Evolutionary conservation across 768 basidiomycete genomes (phyloP).

Genomic region (Phlebiopsis flavidoalba): DNA sequence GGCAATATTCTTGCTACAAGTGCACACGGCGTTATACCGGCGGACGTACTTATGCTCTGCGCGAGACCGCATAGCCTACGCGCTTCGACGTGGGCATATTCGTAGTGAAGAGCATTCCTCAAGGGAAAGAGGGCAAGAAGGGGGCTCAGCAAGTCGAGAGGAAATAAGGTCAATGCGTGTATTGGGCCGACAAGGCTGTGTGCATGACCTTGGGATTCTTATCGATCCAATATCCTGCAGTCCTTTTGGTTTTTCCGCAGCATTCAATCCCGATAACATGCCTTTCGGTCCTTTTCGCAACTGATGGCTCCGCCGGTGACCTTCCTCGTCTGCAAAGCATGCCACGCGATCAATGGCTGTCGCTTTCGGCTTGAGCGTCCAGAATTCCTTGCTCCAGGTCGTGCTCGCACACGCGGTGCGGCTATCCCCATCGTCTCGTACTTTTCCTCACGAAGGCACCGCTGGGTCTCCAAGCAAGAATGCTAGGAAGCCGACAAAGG

Average conservation of each 20-base stretch:
- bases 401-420: constrained; percentile 49
- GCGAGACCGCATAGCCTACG: constrained; percentile 62
- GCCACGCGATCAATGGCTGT: constrained; percentile 72
- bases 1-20: constrained; percentile 71
- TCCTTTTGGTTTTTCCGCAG: constrained; percentile 72
- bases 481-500: constrained; percentile 29
- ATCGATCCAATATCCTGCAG: constrained; percentile 53
- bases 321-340: constrained; percentile 70
- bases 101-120: constrained; percentile 76
- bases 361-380: constrained; percentile 45
- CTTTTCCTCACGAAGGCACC: constrained; percentile 42
- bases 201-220: constrained; percentile 67
- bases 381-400: constrained; percentile 43
- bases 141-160: constrained; percentile 76
- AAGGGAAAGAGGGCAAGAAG: constrained; percentile 89
- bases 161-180: too few relatives aligned
- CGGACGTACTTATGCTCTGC: constrained; percentile 55
- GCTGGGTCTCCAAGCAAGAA: constrained; percentile 27
- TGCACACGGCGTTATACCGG: constrained; percentile 66
- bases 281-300: constrained; percentile 56
- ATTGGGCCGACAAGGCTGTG: constrained; percentile 77
- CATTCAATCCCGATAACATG: constrained; percentile 55
- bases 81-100: constrained; percentile 71
- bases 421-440: constrained; percentile 42
- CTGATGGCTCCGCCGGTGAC: constrained; percentile 59